Base-by-base conservation (phyloP, 805 yeast species). In the Komagataella ulmi region DNA sequence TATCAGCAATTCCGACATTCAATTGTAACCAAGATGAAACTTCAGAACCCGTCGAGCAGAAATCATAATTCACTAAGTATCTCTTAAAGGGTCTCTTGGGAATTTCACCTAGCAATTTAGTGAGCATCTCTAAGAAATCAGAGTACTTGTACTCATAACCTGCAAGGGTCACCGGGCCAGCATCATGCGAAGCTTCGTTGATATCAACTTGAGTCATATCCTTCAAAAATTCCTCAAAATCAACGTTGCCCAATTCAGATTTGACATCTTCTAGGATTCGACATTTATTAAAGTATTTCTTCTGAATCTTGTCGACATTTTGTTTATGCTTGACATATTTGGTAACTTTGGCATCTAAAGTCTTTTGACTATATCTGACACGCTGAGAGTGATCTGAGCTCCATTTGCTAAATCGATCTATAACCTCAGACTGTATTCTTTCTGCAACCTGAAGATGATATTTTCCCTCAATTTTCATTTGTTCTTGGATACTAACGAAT, bases 201-300 rank as follows among this genome's bases (percentile, higher is more conserved):
- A n/a, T 12, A 3, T 45, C 47, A 14, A 19, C 30, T n/a, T 45
- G 24, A 44, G 60, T 62, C 24, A 60, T 45, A 46, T 58, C 66
- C 40, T 53, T 56, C 47, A 65, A 30, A 60, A 59, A 67, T 45
- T 71, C 66, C 50, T 73, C 43, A 24, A n/a, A 30, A n/a, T 23
- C 23, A 19, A 47, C 75, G 19, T 72, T 79, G 10, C 71, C 61
- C 52, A 70, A 70, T 47, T 72, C 72, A 1, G 74, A 65, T 56
- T 73, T 77, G 59, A 79, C 74, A 52, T 83, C 87, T 62, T 87
- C 95, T 51, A 85, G 70, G 54, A 79, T 68, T 50, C 95, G 70
- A 64, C 93, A 86, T 61, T 83, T 84, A 65, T 81, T 85, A 72
- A 84, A 86, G 63, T 88, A 88, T 52, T 75, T 76, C 62, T 81